Base-by-base conservation (phyloP, 2,329 filamentous ascomycete genomes). In the Colletotrichum chlorophyti region DNA sequence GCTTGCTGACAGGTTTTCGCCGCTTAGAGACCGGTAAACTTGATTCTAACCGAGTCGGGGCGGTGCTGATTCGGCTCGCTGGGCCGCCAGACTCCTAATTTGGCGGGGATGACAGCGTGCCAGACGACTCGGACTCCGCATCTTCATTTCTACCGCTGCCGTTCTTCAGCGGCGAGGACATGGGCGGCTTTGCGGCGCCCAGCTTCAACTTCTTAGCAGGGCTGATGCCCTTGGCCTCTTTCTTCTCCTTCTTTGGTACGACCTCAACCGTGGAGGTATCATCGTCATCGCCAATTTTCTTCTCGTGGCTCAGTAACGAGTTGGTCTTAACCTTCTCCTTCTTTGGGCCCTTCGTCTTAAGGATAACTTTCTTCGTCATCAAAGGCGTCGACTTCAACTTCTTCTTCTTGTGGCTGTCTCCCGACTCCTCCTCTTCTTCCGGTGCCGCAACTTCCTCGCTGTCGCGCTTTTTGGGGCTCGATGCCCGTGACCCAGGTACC, bases 381-480 rank as follows among this genome's bases (percentile, higher is more conserved):
- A 45, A 35, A 66, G 60, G 65, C 54, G 72, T 74, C 8, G 77
- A 69, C 72, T 85, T 86, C 58, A 80, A 65, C 71, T 82, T 83
- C 77, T 86, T 86, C 76, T 85, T 86, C 75, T 83, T 85, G 65
- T 75, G 78, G 53, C 71, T 74, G 26, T 76, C 72, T 58, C 83
- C 81, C 14, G 80, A 79, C 23, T 82, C 80, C 23, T 77, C 76
- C 24, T 78, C 81, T 40, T 83, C 82, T 23, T 85, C 83, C 14
- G 51, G 55, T 5, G 43, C 55, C 45, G 83, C 80, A 62, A 79
- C 73, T 52, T 81, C 78, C 60, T 83, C 83, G 38, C 74, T 79
- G 50, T 85, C 83, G 21, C 83, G 79, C 69, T 86, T 86, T 65
- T 80, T 79, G 5, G 83, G 83, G 62, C 83, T 86, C 21, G 72